These are phyloP conservation scores for Inosperma sp. DNA, from an alignment of 768 basidiomycete genomes.

Conservation along the genomic window DNA sequence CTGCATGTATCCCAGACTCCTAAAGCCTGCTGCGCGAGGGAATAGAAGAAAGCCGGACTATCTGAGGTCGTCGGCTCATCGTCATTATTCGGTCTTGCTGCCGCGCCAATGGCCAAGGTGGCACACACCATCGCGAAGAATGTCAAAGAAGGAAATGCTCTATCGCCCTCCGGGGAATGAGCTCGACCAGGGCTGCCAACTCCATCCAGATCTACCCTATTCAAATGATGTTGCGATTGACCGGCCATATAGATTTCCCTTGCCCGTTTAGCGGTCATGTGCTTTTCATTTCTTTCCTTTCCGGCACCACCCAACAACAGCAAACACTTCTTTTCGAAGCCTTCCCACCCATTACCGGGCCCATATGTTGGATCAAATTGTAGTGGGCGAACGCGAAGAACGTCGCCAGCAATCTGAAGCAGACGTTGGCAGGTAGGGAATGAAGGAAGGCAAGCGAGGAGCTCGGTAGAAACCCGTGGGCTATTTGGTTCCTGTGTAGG, in stretches of 20 bases:
- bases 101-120: constrained; percentile 55
- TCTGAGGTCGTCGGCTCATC: constrained; percentile 9
- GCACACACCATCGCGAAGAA: constrained; percentile 60
- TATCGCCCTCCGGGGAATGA: background rate
- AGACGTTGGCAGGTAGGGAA: constrained; percentile 24
- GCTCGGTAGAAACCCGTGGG: constrained; percentile 27
- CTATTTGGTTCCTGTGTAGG: constrained; percentile 12
- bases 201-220: background rate
- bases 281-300: constrained; percentile 18
- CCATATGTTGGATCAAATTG: constrained; percentile 14
- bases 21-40: constrained; percentile 36
- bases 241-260: constrained; percentile 23
- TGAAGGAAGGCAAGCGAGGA: constrained; percentile 34
- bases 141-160: constrained; percentile 22
- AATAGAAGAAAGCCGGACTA: constrained; percentile 31
- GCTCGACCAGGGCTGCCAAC: background rate
- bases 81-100: constrained; percentile 11
- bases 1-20: constrained; percentile 34
- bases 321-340: constrained; percentile 17
- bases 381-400: constrained; percentile 24
- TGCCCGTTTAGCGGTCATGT: constrained; percentile 18
- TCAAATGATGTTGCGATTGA: constrained; percentile 3
- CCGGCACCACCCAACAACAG: constrained; percentile 14
- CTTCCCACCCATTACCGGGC: constrained; percentile 9
- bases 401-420: constrained; percentile 23